phyloP scores from a whole-genome alignment of 2,329 filamentous ascomycete species.

The Alternaria arbusti region DNA sequence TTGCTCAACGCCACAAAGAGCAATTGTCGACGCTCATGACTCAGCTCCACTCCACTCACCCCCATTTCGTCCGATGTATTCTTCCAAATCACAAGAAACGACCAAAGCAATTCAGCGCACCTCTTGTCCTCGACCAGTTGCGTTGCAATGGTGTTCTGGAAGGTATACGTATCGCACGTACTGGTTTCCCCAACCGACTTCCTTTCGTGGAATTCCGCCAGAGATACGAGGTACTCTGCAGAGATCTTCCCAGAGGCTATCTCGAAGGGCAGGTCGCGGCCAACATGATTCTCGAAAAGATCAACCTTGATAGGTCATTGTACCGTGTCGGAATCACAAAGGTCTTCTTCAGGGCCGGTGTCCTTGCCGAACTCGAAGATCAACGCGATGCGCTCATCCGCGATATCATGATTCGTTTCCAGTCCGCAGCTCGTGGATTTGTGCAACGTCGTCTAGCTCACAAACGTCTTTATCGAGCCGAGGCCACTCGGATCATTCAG shows the following conservation, averaged over 20 bases:
- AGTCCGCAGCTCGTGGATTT: conserved; percentile 89
- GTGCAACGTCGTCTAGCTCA: conserved; percentile 85
- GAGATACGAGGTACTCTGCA: conserved; percentile 93
- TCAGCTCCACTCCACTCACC: conserved; percentile 93
- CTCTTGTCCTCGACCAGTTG: conserved; percentile 95
- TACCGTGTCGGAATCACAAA: conserved; percentile 96
- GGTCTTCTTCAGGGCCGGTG: conserved; percentile 96
- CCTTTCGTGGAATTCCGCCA: conserved; percentile 93
- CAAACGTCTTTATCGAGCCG: conserved; percentile 92
- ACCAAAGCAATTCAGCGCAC: conserved; percentile 88
- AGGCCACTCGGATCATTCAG: conserved; percentile 94
- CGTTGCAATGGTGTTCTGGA: conserved; percentile 99
- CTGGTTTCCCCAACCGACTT: conserved; percentile 93
- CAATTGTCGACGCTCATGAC: conserved; percentile 96
- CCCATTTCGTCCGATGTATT: conserved; percentile 97
- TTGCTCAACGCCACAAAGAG: conserved; percentile 96
- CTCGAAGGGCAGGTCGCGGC: conserved; percentile 88
- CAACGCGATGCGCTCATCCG: conserved; percentile 90
- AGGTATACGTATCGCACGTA: conserved; percentile 94
- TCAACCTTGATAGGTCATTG: conserved; percentile 81
- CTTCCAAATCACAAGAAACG: conserved; percentile 97
- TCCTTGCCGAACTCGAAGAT: conserved; percentile 95
- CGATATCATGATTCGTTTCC: conserved; percentile 92
- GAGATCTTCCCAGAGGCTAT: conserved; percentile 83
- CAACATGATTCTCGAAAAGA: conserved; percentile 84